phyloP scores from a whole-genome alignment of 192 early-diverging fungal genomes.

The Backusella tarrabulga region DNA sequence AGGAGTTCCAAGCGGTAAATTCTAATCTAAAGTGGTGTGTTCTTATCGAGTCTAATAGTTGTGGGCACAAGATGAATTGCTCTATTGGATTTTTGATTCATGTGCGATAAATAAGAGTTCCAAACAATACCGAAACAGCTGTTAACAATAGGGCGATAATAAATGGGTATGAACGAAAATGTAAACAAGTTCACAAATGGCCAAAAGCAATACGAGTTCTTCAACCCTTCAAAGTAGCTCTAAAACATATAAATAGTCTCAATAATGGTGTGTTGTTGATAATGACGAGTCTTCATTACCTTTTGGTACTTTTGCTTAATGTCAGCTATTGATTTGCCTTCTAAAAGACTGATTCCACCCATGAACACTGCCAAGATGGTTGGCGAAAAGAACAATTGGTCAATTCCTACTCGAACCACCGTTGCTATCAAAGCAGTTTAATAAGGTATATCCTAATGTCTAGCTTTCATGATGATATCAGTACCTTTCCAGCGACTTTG shows the following conservation, averaged over 20 bases:
- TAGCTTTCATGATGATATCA: not conserved
- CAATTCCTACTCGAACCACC: constrained; percentile 1
- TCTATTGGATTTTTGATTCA: constrained; percentile 15
- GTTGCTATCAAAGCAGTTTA: not conserved
- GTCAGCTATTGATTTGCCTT: not conserved
- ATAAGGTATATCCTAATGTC: not conserved
- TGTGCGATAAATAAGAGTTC: constrained; percentile 25
- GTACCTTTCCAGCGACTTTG: constrained; percentile 8
- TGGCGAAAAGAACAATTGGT: constrained; percentile 20
- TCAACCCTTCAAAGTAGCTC: constrained; percentile 18
- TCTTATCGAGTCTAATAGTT: not conserved
- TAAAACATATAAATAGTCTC: not conserved
- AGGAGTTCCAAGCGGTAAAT: not conserved
- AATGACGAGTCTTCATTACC: not conserved
- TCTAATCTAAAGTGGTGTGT: not conserved
- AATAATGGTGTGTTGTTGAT: not conserved
- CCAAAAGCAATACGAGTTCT: constrained; percentile 23
- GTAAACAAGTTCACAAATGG: constrained; percentile 21
- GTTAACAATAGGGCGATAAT: constrained; percentile 22
- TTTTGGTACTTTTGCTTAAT: constrained; percentile 21
- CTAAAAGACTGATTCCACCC: constrained; percentile 18
- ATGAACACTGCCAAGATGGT: constrained; percentile 15
- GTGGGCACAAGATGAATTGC: not conserved
- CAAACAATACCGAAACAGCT: constrained; percentile 10
- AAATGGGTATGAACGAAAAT: constrained; percentile 7